Percentiles rank a stretch among this genome's conserved stretches.
Conservation (phyloP, 78 protist species). For the Polysphondylium violaceum region DNA sequence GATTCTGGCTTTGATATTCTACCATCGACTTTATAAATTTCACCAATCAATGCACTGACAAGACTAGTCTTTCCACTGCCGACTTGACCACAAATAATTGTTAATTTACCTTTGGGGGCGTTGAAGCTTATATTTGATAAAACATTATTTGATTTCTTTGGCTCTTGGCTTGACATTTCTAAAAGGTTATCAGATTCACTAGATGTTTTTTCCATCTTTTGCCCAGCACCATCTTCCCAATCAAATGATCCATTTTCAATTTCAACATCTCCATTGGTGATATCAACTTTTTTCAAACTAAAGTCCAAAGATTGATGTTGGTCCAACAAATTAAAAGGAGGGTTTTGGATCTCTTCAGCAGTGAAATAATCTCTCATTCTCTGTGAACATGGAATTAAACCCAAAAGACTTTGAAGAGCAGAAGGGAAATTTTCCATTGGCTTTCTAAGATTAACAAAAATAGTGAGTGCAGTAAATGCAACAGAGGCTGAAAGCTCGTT, state of each 20-base stretch:
- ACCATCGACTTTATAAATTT: constrained; percentile 41
- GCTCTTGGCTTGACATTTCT: neutral
- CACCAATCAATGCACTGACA: constrained; percentile 67
- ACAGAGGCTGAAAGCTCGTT: constrained; percentile 7
- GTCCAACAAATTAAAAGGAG: constrained; percentile 16
- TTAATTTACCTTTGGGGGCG: constrained; percentile 70
- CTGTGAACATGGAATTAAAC: constrained; percentile 16
- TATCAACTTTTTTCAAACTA: neutral
- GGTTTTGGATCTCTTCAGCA: neutral
- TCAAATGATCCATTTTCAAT: constrained; percentile 23
- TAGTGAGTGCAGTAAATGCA: constrained; percentile 39
- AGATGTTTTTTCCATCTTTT: neutral
- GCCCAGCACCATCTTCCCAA: constrained; percentile 7
- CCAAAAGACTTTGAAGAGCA: constrained; percentile 5
- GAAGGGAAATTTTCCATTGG: constrained; percentile 51
- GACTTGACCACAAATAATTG: constrained; percentile 86
- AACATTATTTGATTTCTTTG: neutral
- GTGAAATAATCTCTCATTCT: constrained; percentile 10
- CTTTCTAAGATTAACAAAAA: constrained; percentile 34
- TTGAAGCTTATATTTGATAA: constrained; percentile 16
- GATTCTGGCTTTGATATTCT: neutral
- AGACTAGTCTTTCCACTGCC: constrained; percentile 95
- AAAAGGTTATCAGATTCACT: neutral
- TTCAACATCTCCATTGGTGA: constrained; percentile 1
- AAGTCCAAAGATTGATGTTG: too few species aligned